These are phyloP conservation scores for Achaetomium macrosporum DNA, from an alignment of 2,329 filamentous ascomycete species.

Conservation along the genomic window DNA sequence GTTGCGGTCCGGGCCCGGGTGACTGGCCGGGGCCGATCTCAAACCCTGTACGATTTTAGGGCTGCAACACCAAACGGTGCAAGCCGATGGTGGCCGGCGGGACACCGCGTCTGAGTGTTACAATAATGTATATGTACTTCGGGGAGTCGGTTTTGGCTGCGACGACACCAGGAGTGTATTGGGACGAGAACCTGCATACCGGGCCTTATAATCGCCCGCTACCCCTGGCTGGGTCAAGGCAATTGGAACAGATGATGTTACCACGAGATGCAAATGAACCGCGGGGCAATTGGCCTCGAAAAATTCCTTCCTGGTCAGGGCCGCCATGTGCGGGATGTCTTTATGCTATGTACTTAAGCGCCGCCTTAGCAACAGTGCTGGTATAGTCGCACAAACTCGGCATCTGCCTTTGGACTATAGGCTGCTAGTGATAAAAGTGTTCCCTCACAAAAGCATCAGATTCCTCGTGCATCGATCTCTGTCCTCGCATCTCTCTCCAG, in stretches of 20 bases:
- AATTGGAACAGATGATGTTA: neutral
- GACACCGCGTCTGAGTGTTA: neutral
- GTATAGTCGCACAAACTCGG: no score
- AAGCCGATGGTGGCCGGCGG: no score
- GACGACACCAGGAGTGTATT: neutral
- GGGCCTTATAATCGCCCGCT: neutral
- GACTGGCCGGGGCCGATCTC: neutral
- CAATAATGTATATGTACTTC: neutral
- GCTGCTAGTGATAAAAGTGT: no score
- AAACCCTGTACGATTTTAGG: neutral
- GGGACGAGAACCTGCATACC: neutral
- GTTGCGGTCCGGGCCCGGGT: neutral
- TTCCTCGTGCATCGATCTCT: no score
- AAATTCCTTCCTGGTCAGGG: no score
- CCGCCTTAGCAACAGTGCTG: neutral
- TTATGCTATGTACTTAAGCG: no score
- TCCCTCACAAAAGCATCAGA: no score
- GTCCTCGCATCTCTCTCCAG: no score
- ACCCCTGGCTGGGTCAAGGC: neutral
- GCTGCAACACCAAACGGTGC: neutral
- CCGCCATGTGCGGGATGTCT: no score
- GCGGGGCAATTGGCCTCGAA: slow-evolving; percentile 3
- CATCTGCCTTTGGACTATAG: no score
- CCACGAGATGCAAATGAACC: neutral
- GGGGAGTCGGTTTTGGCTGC: slow-evolving; percentile 3